Percentiles rank a stretch among this genome's conserved stretches.
Conservation (phyloP, 345 rosid genomes). For the Abelmoschus esculentus region DNA sequence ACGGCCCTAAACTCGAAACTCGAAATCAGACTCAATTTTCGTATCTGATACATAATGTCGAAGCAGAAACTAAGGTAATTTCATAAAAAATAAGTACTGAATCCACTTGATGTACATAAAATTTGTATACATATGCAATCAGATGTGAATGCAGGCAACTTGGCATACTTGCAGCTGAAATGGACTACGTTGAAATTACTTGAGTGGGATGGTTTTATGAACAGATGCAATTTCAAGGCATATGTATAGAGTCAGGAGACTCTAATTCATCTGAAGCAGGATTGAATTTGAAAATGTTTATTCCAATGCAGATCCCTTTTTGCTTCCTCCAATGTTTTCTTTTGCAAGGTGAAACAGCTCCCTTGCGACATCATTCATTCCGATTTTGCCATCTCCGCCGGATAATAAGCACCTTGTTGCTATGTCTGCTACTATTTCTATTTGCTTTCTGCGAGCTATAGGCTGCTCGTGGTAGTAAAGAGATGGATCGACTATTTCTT, state of each 20-base stretch:
- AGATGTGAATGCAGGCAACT: background rate
- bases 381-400: constrained; percentile 69
- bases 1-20: no score
- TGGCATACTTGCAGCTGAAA: background rate
- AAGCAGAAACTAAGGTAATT: background rate
- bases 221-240: constrained; percentile 14
- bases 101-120: constrained; percentile 10
- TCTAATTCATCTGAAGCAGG: constrained; percentile 81
- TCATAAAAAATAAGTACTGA: background rate
- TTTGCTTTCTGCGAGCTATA: constrained; percentile 41
- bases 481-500: constrained; percentile 62
- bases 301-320: constrained; percentile 49
- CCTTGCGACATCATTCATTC: constrained; percentile 63
- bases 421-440: constrained; percentile 59
- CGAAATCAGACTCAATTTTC: no score
- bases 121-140: background rate
- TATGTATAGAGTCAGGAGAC: constrained; percentile 66
- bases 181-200: background rate
- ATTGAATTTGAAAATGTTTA: constrained; percentile 90
- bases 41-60: background rate
- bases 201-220: background rate
- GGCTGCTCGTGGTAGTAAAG: constrained; percentile 66
- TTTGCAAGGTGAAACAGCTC: constrained; percentile 51
- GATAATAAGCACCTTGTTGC: constrained; percentile 69
- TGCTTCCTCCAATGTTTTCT: constrained; percentile 38